A percentile compares a stretch with the other conserved stretches of the same genome.
Conservation (phyloP, 768 basidiomycete species). For the Lepiota venenata region DNA sequence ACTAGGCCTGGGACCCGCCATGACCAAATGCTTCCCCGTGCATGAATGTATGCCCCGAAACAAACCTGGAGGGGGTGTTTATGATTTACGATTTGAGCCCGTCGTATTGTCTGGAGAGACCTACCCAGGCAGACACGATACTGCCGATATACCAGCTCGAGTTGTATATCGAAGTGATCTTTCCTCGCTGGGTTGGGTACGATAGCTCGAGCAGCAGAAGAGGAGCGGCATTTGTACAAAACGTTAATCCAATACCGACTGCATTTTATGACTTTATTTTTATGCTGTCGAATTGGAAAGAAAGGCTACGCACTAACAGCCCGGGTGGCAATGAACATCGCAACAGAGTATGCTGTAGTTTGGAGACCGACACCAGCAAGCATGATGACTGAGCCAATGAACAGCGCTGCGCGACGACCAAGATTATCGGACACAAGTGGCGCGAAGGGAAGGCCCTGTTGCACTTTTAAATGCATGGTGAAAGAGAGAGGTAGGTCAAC, state of each 20-base stretch:
- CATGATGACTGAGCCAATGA: conserved; percentile 62
- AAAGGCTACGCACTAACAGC: conserved; percentile 40
- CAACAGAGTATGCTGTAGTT: conserved; percentile 39
- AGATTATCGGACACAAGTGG: conserved; percentile 57
- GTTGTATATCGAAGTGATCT: conserved; percentile 66
- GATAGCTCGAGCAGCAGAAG: conserved; percentile 63
- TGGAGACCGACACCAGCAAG: conserved; percentile 61
- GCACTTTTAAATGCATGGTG: neutral
- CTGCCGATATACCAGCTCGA: conserved; percentile 75
- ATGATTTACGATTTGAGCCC: neutral
- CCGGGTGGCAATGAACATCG: conserved; percentile 56
- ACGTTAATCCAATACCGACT: conserved; percentile 65
- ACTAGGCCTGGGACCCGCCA: conserved; percentile 67
- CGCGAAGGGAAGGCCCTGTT: conserved; percentile 57
- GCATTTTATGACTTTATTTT: conserved; percentile 7
- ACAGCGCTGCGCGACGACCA: conserved; percentile 58
- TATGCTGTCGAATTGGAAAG: neutral
- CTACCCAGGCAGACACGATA: conserved; percentile 51
- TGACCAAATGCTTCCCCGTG: conserved; percentile 44
- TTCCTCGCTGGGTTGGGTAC: conserved; percentile 66
- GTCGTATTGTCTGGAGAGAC: conserved; percentile 4
- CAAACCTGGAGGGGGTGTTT: conserved; percentile 31
- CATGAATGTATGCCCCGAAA: conserved; percentile 37
- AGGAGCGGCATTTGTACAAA: conserved; percentile 61
- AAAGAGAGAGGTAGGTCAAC: neutral